phyloP scores from a whole-genome alignment of 768 basidiomycete species.

The Galerina sulciceps region DNA sequence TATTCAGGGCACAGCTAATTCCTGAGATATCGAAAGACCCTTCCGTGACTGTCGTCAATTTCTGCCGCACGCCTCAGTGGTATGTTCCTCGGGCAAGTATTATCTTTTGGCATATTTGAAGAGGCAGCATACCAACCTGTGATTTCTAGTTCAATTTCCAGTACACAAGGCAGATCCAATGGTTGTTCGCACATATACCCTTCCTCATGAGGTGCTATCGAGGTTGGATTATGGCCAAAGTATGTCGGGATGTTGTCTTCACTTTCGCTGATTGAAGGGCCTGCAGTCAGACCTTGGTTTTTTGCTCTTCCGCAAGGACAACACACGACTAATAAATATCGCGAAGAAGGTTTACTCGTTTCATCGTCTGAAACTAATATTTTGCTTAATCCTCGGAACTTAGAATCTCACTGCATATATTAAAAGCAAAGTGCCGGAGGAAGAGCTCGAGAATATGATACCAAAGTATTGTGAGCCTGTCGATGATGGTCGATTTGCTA shows the following conservation, averaged over 20 bases:
- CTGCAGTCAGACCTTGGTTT: slow-evolving; percentile 41
- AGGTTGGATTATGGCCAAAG: slow-evolving; percentile 50
- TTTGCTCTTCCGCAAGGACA: slow-evolving; percentile 45
- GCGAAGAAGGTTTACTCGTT: slow-evolving; percentile 32
- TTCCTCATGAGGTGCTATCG: slow-evolving; percentile 52
- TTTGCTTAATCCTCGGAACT: neutral
- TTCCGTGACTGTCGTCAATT: slow-evolving; percentile 56
- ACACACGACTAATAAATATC: slow-evolving; percentile 32
- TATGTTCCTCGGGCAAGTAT: slow-evolving; percentile 51
- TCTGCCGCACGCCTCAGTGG: slow-evolving; percentile 66
- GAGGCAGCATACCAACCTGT: neutral
- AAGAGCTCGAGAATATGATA: slow-evolving; percentile 48
- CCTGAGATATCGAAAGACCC: slow-evolving; percentile 55
- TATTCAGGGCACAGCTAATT: slow-evolving; percentile 60
- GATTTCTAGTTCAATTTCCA: slow-evolving; percentile 37
- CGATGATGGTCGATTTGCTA: neutral
- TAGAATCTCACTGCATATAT: slow-evolving; percentile 47
- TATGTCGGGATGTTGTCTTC: slow-evolving; percentile 25
- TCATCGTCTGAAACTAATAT: neutral
- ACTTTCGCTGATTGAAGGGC: neutral
- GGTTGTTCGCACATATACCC: slow-evolving; percentile 60
- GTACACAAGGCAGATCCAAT: slow-evolving; percentile 50
- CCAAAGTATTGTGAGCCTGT: slow-evolving; percentile 52
- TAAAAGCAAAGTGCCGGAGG: slow-evolving; percentile 48
- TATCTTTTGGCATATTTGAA: neutral